phyloP scores from a whole-genome alignment of 768 basidiomycete species.

The Boletus sp. region DNA sequence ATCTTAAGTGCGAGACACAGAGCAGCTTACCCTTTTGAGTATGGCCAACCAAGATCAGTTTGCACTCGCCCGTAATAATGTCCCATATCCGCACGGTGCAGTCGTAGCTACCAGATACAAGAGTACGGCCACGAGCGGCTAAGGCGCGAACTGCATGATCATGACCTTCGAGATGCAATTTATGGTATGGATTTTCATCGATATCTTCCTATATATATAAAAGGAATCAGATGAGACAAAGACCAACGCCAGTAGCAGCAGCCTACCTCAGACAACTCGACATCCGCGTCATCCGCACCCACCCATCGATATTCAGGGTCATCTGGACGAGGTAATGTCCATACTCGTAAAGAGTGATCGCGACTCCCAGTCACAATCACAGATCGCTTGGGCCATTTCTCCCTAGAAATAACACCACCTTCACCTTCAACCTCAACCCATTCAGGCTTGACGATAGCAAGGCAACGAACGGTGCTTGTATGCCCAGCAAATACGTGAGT shows the following conservation, averaged over 20 bases:
- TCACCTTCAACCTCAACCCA: slow-evolving; percentile 72
- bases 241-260: not conserved
- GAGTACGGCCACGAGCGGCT: slow-evolving; percentile 84
- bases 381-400: slow-evolving; percentile 71
- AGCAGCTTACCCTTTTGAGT: slow-evolving; percentile 75
- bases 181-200: slow-evolving; percentile 84
- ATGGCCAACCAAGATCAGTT: slow-evolving; percentile 80
- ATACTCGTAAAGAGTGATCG: slow-evolving; percentile 63
- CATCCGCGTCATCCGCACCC: slow-evolving; percentile 56
- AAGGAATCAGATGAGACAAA: slow-evolving; percentile 4
- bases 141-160: slow-evolving; percentile 88
- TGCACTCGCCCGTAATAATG: slow-evolving; percentile 75
- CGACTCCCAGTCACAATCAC: slow-evolving; percentile 72
- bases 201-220: slow-evolving; percentile 56
- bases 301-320: slow-evolving; percentile 75
- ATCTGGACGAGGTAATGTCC: slow-evolving; percentile 63
- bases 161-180: slow-evolving; percentile 81
- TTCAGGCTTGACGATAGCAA: slow-evolving; percentile 94
- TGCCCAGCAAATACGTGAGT: slow-evolving; percentile 96
- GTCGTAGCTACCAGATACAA: slow-evolving; percentile 96
- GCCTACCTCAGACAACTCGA: slow-evolving; percentile 51
- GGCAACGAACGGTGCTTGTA: slow-evolving; percentile 92
- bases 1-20: slow-evolving; percentile 4
- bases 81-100: slow-evolving; percentile 96
- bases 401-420: slow-evolving; percentile 55